phyloP scores from a whole-genome alignment of 106 monocot species.

The Phalaenopsis aphrodite region DNA sequence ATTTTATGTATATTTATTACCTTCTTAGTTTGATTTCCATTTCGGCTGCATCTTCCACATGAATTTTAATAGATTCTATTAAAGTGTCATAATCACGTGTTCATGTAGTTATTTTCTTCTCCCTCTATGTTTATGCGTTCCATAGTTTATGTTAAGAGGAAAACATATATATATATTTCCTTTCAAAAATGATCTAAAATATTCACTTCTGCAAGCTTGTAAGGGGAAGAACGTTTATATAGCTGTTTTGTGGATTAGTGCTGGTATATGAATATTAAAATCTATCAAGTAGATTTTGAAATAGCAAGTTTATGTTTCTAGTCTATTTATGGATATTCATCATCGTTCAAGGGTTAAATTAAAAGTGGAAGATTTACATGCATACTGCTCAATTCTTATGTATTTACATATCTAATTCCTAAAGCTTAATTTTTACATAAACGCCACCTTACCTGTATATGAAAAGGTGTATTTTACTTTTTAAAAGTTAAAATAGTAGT shows the following conservation, averaged over 20 bases:
- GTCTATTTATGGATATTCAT: background rate
- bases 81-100: background rate
- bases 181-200: background rate
- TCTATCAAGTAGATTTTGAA: background rate
- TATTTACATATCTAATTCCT: no score
- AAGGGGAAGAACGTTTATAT: background rate
- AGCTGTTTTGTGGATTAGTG: background rate
- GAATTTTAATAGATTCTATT: background rate
- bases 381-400: no score
- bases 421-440: no score
- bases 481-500: no score
- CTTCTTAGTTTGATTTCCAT: background rate
- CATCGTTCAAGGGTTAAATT: background rate
- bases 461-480: no score
- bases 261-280: background rate
- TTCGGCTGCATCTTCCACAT: background rate
- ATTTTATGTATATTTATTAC: background rate
- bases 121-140: background rate
- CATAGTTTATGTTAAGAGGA: background rate
- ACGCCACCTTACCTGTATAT: no score
- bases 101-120: background rate
- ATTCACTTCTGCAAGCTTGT: background rate
- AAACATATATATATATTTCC: background rate
- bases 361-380: no score
- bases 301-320: background rate